These are phyloP conservation scores for Dorcoceras hygrometricum DNA, from an alignment of 257 asterid species.

Conservation along the genomic window DNA sequence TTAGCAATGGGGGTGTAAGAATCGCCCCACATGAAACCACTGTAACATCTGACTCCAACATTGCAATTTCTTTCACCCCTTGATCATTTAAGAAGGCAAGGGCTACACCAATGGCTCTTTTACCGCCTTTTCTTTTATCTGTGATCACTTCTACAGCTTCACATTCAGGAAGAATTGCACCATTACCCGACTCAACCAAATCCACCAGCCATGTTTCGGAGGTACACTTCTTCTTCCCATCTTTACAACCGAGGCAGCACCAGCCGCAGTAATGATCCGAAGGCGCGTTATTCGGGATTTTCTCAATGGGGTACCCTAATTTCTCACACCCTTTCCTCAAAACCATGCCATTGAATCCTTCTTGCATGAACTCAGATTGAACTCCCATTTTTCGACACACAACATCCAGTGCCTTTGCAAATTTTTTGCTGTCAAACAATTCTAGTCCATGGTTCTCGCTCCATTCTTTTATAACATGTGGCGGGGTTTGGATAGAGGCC, in stretches of 20 bases:
- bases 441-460: conserved; percentile 38
- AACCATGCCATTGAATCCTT: conserved; percentile 71
- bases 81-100: conserved; percentile 35
- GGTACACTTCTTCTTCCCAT: conserved; percentile 66
- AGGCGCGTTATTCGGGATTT: conserved; percentile 57
- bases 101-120: conserved; percentile 50
- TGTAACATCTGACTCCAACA: conserved; percentile 54
- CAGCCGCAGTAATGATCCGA: conserved; percentile 80
- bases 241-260: conserved; percentile 74
- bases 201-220: conserved; percentile 77
- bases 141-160: conserved; percentile 52
- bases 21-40: conserved; percentile 80
- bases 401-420: conserved; percentile 56
- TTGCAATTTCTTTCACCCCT: conserved; percentile 38
- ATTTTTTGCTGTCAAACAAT: conserved; percentile 42
- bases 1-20: conserved; percentile 59
- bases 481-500: conserved; percentile 70
- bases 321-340: conserved; percentile 74
- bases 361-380: conserved; percentile 46
- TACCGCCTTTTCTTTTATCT: neutral
- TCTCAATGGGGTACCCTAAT: conserved; percentile 53
- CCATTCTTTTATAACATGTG: conserved; percentile 71
- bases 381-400: conserved; percentile 73
- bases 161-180: conserved; percentile 59
- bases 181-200: conserved; percentile 61